These are phyloP conservation scores for Hyparrhenia diplandra DNA, from an alignment of 176 grass and related monocot genomes.

Conservation along the genomic window DNA sequence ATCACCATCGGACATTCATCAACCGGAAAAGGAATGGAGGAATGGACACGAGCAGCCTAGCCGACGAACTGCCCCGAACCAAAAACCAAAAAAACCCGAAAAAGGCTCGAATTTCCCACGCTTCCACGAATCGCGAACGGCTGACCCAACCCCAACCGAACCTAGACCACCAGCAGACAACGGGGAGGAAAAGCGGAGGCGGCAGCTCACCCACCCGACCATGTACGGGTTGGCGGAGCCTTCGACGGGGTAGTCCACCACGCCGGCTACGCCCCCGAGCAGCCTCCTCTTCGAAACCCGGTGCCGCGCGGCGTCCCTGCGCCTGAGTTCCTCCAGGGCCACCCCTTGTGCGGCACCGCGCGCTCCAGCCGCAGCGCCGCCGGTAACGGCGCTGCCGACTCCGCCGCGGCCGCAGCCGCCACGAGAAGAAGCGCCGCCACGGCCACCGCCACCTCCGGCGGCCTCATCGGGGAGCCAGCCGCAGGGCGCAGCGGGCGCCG, in stretches of 20 bases:
- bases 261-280: constrained; percentile 47
- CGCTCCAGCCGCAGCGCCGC: constrained; percentile 63
- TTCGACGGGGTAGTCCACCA: constrained; percentile 87
- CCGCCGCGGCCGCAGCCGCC: neutral
- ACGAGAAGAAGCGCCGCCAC: neutral
- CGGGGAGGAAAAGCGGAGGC: neutral
- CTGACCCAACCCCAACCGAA: neutral
- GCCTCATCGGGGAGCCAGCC: constrained; percentile 38
- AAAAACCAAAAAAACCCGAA: neutral
- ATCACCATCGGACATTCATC: neutral
- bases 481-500: too few species aligned
- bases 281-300: constrained; percentile 52
- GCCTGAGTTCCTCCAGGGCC: constrained; percentile 55
- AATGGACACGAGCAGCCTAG: neutral
- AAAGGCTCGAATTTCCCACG: neutral
- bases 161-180: neutral
- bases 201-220: constrained; percentile 71
- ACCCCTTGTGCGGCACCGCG: constrained; percentile 54
- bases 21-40: neutral
- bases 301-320: constrained; percentile 65
- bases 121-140: constrained; percentile 2
- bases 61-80: neutral
- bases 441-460: constrained; percentile 15
- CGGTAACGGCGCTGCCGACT: constrained; percentile 18
- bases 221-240: constrained; percentile 85